Evolutionary conservation across 2,329 filamentous ascomycete species (phyloP).

Genomic region (Venturia nashicola): DNA sequence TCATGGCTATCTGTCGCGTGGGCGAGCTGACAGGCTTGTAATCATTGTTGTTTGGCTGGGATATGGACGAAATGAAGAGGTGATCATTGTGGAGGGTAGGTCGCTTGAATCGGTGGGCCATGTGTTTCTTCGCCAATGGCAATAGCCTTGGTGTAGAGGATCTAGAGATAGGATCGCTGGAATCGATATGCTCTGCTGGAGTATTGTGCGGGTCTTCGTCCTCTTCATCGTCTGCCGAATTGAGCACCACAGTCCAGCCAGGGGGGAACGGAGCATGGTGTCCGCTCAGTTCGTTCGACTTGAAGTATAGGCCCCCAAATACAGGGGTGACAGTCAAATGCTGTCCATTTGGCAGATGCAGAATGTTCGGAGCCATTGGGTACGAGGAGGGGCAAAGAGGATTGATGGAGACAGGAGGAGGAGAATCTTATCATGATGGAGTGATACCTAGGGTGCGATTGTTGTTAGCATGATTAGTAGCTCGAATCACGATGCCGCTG

Average conservation of each 20-base stretch:
- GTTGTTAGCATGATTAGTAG: not conserved
- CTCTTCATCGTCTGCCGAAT: constrained; percentile 47
- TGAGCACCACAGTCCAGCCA: constrained; percentile 82
- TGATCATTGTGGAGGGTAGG: constrained; percentile 71
- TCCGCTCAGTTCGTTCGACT: constrained; percentile 60
- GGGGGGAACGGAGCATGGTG: constrained; percentile 59
- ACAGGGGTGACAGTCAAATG: constrained; percentile 70
- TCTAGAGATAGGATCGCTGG: not conserved
- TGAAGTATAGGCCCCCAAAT: constrained; percentile 87
- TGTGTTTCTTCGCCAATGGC: not conserved
- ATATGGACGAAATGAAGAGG: constrained; percentile 86
- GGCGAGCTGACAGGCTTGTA: constrained; percentile 71
- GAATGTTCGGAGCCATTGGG: constrained; percentile 9
- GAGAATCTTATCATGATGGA: not conserved
- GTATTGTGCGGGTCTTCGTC: constrained; percentile 10
- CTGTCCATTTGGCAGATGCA: constrained; percentile 75
- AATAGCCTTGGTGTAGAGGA: constrained; percentile 1
- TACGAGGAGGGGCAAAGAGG: not conserved
- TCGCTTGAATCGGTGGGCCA: constrained; percentile 50
- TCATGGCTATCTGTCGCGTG: constrained; percentile 86
- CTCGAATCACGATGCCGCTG: not conserved
- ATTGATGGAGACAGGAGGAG: not conserved
- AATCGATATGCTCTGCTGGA: not conserved
- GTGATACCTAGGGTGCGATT: not conserved
- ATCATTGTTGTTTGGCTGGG: constrained; percentile 66